These are phyloP conservation scores for Phytophthora foliorum DNA, from an alignment of 352 stramenopile species.

Conservation along the genomic window DNA sequence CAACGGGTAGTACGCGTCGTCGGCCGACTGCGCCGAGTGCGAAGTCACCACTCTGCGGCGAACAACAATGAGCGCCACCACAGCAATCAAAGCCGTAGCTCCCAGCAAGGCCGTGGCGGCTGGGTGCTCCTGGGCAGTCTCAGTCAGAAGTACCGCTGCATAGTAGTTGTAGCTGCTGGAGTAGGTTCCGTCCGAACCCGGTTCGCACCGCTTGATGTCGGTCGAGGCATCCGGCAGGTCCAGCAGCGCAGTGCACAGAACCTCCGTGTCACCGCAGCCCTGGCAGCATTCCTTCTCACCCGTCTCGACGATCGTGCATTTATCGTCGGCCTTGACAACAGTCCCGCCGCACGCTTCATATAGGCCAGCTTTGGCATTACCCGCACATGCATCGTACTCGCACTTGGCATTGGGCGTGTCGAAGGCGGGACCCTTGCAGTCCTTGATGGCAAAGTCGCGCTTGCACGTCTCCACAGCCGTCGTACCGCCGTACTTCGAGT, in stretches of 20 bases:
- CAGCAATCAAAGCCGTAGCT: slow-evolving; percentile 51
- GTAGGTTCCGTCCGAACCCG: slow-evolving; percentile 28
- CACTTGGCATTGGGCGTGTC: slow-evolving; percentile 55
- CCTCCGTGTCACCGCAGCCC: slow-evolving; percentile 37
- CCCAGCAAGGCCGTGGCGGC: slow-evolving; percentile 43
- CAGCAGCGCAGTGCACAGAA: slow-evolving; percentile 55
- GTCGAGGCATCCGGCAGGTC: slow-evolving; percentile 44
- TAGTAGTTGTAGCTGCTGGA: slow-evolving; percentile 27
- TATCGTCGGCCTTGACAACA: slow-evolving; percentile 30
- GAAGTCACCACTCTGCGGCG: slow-evolving; percentile 31
- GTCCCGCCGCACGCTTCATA: slow-evolving; percentile 63
- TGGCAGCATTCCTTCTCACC: slow-evolving; percentile 57
- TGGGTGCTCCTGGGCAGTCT: slow-evolving; percentile 41
- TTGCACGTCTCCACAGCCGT: slow-evolving; percentile 44
- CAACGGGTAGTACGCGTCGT: slow-evolving; percentile 74
- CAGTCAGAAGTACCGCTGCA: slow-evolving; percentile 31
- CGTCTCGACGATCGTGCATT: slow-evolving; percentile 39
- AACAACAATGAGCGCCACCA: slow-evolving; percentile 67
- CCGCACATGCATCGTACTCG: slow-evolving; percentile 47
- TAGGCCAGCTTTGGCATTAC: slow-evolving; percentile 37
- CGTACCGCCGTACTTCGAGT: slow-evolving; percentile 42
- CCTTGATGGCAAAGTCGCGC: slow-evolving; percentile 58
- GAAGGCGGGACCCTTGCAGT: slow-evolving; percentile 67
- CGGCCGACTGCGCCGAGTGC: slow-evolving; percentile 25
- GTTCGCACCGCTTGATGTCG: slow-evolving; percentile 73